A percentile compares a stretch with the other conserved stretches of the same genome.
Evolutionary conservation across 208 protist species (phyloP).

Genomic region (Crithidia mellificae): DNA sequence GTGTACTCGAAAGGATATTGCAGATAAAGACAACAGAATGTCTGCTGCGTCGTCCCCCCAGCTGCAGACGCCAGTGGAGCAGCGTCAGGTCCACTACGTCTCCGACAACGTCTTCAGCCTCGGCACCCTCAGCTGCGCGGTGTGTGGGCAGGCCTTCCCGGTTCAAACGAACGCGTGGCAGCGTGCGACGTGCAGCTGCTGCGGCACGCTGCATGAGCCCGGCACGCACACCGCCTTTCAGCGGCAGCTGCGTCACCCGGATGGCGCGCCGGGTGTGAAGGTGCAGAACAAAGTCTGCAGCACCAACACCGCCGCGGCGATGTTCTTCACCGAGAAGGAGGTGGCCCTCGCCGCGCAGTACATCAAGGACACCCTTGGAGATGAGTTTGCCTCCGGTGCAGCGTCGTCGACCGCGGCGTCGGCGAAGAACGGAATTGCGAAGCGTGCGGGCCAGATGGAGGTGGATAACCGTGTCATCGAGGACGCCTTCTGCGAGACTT

Average conservation of each 20-base stretch:
- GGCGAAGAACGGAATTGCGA: slow-evolving; percentile 2
- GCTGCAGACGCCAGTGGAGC: slow-evolving; percentile 28
- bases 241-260: slow-evolving; percentile 1
- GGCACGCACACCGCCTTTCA: slow-evolving; percentile 30
- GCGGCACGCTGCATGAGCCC: slow-evolving; percentile 40
- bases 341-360: slow-evolving; percentile 33
- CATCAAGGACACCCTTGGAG: slow-evolving; percentile 27
- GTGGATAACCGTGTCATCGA: slow-evolving; percentile 86
- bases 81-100: slow-evolving; percentile 47
- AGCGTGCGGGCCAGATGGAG: slow-evolving; percentile 45
- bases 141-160: slow-evolving; percentile 68
- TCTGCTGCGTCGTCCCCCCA: not conserved
- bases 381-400: slow-evolving; percentile 5
- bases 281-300: slow-evolving; percentile 14
- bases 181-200: slow-evolving; percentile 35
- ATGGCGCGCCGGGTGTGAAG: slow-evolving; percentile 1
- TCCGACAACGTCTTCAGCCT: slow-evolving; percentile 52
- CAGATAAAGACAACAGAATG: slow-evolving; percentile 1
- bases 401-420: slow-evolving; percentile 1
- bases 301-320: slow-evolving; percentile 38
- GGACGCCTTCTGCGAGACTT: slow-evolving; percentile 86
- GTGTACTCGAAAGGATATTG: not conserved
- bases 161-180: slow-evolving; percentile 33
- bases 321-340: slow-evolving; percentile 57
- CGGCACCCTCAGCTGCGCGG: slow-evolving; percentile 64